Conservation (phyloP, 2,329 filamentous ascomycete genomes). For the Magnaporthiopsis poae region DNA sequence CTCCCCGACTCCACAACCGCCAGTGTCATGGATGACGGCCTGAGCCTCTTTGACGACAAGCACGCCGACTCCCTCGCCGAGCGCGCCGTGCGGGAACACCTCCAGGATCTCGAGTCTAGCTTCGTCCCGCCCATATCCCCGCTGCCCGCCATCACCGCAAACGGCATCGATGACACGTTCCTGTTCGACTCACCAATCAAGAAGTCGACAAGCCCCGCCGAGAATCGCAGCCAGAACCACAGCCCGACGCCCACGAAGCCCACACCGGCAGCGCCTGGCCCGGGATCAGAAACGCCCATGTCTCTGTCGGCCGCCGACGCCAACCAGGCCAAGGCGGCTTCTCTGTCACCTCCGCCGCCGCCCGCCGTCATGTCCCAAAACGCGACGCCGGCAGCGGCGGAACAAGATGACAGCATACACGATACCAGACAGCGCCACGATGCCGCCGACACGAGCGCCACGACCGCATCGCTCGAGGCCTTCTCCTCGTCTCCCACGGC, state of each 20-base stretch:
- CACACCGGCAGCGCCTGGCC: constrained; percentile 5
- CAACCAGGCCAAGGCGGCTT: constrained; percentile 3
- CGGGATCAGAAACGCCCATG: constrained; percentile 4
- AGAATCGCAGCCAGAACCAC: too few species aligned
- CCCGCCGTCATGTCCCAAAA: background rate
- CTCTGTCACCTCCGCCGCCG: background rate
- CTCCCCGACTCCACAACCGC: constrained; percentile 20
- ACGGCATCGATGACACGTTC: constrained; percentile 49
- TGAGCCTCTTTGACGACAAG: constrained; percentile 22
- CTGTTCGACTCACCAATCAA: constrained; percentile 41
- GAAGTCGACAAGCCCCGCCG: constrained; percentile 11
- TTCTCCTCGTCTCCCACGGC: constrained; percentile 48
- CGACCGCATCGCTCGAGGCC: constrained; percentile 41
- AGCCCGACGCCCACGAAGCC: constrained; percentile 8
- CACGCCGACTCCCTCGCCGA: constrained; percentile 43
- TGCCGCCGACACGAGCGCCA: constrained; percentile 15
- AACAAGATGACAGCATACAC: constrained; percentile 2
- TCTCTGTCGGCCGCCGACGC: background rate
- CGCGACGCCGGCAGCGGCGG: constrained; percentile 10
- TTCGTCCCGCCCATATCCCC: constrained; percentile 51
- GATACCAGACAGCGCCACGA: background rate
- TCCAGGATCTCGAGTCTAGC: constrained; percentile 57
- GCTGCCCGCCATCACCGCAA: constrained; percentile 35
- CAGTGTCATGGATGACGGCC: constrained; percentile 32
- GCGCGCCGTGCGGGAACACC: constrained; percentile 43